Conservation (phyloP, 495 filamentous ascomycete species). For the Penicillium silybi region DNA sequence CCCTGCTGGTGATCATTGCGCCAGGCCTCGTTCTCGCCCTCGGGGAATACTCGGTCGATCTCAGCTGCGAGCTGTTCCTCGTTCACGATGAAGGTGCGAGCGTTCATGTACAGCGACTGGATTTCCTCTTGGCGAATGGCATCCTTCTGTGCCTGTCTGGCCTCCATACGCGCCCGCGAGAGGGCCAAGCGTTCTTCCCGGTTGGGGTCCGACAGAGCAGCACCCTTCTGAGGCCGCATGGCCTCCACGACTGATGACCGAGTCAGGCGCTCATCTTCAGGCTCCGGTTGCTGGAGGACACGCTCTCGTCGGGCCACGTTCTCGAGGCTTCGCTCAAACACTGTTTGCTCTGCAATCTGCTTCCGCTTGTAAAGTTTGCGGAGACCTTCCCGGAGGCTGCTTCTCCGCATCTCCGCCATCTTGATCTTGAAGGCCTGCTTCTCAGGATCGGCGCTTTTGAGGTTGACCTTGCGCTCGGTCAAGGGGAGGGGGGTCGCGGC, state of each 20-base stretch:
- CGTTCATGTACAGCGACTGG: constrained; percentile 63
- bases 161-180: constrained; percentile 38
- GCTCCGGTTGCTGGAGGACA: constrained; percentile 46
- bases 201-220: constrained; percentile 44
- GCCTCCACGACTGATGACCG: constrained; percentile 44
- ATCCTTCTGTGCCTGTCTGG: constrained; percentile 33
- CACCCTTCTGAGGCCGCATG: constrained; percentile 34
- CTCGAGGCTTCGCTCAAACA: constrained; percentile 30
- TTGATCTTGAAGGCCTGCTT: constrained; percentile 58
- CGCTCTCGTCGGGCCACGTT: constrained; percentile 41
- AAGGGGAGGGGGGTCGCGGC: constrained; percentile 37
- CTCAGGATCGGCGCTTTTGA: constrained; percentile 39
- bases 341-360: constrained; percentile 31
- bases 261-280: constrained; percentile 61
- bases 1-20: constrained; percentile 39
- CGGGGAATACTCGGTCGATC: constrained; percentile 58
- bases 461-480: constrained; percentile 24
- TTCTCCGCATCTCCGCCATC: constrained; percentile 56
- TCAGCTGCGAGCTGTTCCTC: constrained; percentile 57
- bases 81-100: constrained; percentile 60
- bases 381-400: constrained; percentile 63
- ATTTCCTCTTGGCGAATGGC: constrained; percentile 44
- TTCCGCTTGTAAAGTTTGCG: constrained; percentile 56
- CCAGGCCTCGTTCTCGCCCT: constrained; percentile 48
- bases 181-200: constrained; percentile 41